Conservation (phyloP, 257 asterid genomes). For the Solanum chilense region DNA sequence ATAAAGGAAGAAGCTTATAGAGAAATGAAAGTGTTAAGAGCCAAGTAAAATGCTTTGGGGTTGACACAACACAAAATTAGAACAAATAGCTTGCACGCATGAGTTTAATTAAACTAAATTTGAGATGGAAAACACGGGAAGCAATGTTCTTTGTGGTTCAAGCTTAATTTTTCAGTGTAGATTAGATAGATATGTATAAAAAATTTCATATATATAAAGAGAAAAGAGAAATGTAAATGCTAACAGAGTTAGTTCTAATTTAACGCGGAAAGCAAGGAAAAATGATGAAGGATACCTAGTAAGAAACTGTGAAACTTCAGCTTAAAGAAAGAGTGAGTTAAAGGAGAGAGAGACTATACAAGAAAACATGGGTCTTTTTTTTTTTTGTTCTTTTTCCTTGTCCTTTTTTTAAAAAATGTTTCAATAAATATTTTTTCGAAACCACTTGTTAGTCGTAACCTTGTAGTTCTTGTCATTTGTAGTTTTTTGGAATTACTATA, state of each 20-base stretch:
- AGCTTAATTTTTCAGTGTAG: not conserved
- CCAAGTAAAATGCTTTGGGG: constrained; percentile 19
- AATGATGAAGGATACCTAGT: not conserved
- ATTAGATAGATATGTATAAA: not conserved
- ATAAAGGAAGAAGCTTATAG: constrained; percentile 51
- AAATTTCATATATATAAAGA: not conserved
- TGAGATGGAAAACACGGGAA: constrained; percentile 64
- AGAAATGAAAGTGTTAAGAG: constrained; percentile 35
- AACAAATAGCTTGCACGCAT: constrained; percentile 89
- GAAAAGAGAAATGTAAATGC: not conserved
- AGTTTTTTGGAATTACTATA: too few relatives aligned
- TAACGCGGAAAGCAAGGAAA: constrained; percentile 25
- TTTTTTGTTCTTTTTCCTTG: not conserved
- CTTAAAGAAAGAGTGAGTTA: constrained; percentile 13
- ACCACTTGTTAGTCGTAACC: not conserved
- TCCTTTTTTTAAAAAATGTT: not conserved
- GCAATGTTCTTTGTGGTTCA: constrained; percentile 36
- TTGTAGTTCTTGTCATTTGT: too few relatives aligned
- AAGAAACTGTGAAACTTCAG: constrained; percentile 28
- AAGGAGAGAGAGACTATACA: not conserved
- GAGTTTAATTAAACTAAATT: constrained; percentile 13
- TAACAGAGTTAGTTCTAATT: not conserved
- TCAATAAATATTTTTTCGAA: too few relatives aligned
- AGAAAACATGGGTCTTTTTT: not conserved
- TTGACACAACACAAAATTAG: not conserved